Conservation (phyloP, 2,329 filamentous ascomycete genomes). For the Aspergillus ochraceoroseus region DNA sequence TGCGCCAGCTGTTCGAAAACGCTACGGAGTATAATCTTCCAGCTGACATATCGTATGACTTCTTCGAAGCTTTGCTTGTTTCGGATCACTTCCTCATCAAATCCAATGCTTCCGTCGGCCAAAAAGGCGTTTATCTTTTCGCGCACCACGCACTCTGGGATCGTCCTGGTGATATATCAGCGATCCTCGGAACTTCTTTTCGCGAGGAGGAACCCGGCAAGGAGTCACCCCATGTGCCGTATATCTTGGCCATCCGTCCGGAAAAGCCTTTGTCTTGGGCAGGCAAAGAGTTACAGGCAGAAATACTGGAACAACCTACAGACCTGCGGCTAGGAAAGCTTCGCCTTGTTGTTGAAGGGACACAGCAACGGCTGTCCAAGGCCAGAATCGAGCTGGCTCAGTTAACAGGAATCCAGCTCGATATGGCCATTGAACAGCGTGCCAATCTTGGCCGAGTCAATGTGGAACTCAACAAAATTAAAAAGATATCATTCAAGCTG, state of each 20-base stretch:
- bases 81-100: constrained; percentile 86
- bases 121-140: constrained; percentile 74
- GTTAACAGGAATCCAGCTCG: constrained; percentile 75
- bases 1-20: constrained; percentile 93
- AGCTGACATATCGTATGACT: constrained; percentile 63
- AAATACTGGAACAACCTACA: constrained; percentile 70
- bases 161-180: constrained; percentile 74
- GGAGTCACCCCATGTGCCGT: constrained; percentile 68
- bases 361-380: constrained; percentile 68
- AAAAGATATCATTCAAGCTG: constrained; percentile 90
- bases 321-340: constrained; percentile 84
- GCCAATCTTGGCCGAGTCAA: constrained; percentile 94
- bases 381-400: constrained; percentile 75
- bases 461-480: constrained; percentile 83
- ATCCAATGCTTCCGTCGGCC: constrained; percentile 59
- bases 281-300: constrained; percentile 66
- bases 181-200: constrained; percentile 75
- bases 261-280: constrained; percentile 77
- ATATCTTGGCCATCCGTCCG: constrained; percentile 77
- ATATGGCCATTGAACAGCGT: constrained; percentile 83
- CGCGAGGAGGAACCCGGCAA: constrained; percentile 64
- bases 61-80: constrained; percentile 74
- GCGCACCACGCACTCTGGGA: constrained; percentile 74
- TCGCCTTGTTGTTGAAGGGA: constrained; percentile 82
- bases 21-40: constrained; percentile 88